phyloP scores from a whole-genome alignment of 805 yeast species.

The Lipomyces oligophaga region DNA sequence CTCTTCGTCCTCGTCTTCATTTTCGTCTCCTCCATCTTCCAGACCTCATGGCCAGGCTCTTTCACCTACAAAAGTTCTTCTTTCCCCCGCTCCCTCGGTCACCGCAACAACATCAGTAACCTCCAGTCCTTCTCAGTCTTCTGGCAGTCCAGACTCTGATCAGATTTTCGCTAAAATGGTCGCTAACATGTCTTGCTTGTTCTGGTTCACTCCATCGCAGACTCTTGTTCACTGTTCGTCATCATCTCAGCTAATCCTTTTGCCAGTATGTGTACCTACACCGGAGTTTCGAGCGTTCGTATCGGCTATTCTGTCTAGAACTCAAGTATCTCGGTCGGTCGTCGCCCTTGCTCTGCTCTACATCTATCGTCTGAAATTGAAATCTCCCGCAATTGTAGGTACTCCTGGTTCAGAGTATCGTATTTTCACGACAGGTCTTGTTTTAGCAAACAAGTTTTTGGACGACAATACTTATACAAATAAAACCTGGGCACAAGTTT shows the following conservation, averaged over 20 bases:
- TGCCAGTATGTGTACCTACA: slow-evolving; percentile 26
- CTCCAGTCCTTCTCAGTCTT: too few relatives aligned
- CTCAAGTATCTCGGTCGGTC: slow-evolving; percentile 36
- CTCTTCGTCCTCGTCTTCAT: too few relatives aligned
- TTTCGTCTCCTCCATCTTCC: neutral
- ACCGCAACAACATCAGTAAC: neutral
- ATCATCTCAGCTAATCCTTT: slow-evolving; percentile 1
- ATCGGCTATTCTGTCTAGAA: slow-evolving; percentile 31
- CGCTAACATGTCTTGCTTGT: slow-evolving; percentile 35
- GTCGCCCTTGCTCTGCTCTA: slow-evolving; percentile 37
- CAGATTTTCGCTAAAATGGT: slow-evolving; percentile 19
- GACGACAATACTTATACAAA: slow-evolving; percentile 96
- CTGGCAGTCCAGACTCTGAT: neutral
- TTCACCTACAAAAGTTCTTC: too few relatives aligned
- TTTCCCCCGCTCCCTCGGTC: slow-evolving; percentile 7
- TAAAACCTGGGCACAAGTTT: slow-evolving; percentile 94
- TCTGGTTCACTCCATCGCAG: slow-evolving; percentile 33
- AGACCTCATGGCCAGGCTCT: neutral
- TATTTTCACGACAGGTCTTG: slow-evolving; percentile 57
- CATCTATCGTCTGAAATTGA: slow-evolving; percentile 33
- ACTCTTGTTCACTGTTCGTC: slow-evolving; percentile 3
- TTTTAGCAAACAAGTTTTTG: slow-evolving; percentile 87
- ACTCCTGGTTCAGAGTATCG: slow-evolving; percentile 39
- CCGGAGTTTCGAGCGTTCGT: slow-evolving; percentile 34
- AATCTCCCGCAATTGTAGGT: slow-evolving; percentile 29